Base-by-base conservation (phyloP, 1,284 basidiomycete species). In the Butyriboletus appendiculatus region DNA sequence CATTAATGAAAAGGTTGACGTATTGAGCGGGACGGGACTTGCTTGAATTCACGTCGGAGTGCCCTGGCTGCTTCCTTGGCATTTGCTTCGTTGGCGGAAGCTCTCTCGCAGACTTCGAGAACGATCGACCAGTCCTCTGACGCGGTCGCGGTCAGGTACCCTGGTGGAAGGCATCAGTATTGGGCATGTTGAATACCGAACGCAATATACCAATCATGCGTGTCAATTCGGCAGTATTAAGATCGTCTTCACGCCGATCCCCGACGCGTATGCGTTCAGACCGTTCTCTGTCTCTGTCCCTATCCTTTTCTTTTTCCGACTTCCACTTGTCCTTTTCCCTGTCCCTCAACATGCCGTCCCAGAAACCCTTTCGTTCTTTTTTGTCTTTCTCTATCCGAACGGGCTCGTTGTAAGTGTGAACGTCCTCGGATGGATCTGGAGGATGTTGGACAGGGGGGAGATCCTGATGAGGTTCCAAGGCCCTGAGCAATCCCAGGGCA, bases 81-180 rank as follows among this genome's bases (percentile, higher is more conserved):
- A 52, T 81, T 82, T 11, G 71, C 63, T 56, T 91, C 88, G 62
- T 62, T 88, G 0, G 79, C 70, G 1, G 85, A 87, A 0, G 87
- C 85, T 45, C 85, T 77, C 50, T 92, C 89, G 60, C 88, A 90
- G 18, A 92, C 84, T 52, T 92, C 89, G 33, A 91, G 73, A 0
- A 91, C 86, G 34, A 92, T 76, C 0, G 79, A 69, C 89, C 88
- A 91, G 64, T 92, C 88, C 66, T 91, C 88, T 5, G 86, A 85
- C 1, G 84, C 79, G 0, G 86, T 88, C 0, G 87, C 87, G 5
- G 88, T 88, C 15, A 90, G 75, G 62, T 80, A 90, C 0, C 88
- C 89, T 91, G 20, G 57, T 9, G 9, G 28, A 46, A 38, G 20
- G 26, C 30, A 49, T 61, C 24, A 60, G 45, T 15, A 35, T 26